Percentiles rank a stretch among this genome's conserved stretches.
Evolutionary conservation across 2,329 filamentous ascomycete species (phyloP).

Genomic region (Helminthosporium solani): DNA sequence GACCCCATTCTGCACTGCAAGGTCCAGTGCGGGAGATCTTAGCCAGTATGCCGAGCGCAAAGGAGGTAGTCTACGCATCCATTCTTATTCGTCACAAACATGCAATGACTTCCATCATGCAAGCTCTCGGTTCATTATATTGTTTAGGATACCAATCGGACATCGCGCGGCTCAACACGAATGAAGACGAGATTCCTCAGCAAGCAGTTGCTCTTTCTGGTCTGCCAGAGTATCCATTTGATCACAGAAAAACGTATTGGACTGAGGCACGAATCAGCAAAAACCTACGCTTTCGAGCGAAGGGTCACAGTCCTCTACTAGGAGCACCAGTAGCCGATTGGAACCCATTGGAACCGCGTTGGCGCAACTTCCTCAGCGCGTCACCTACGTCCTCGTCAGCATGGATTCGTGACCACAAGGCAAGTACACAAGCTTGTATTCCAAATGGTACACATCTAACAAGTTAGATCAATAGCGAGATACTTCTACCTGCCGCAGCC

Average conservation of each 20-base stretch:
- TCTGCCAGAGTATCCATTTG: constrained; percentile 27
- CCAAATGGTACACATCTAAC: too few species aligned
- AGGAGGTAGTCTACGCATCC: constrained; percentile 11
- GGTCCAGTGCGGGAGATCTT: constrained; percentile 19
- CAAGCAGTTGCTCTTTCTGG: constrained; percentile 7
- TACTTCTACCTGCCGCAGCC: constrained; percentile 28
- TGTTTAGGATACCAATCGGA: neutral
- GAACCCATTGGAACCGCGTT: constrained; percentile 6
- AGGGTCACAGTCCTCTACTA: constrained; percentile 12
- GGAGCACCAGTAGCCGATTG: constrained; percentile 21
- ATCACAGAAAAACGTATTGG: constrained; percentile 24
- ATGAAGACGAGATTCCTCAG: neutral
- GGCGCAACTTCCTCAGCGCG: constrained; percentile 3
- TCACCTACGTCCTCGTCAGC: too few species aligned
- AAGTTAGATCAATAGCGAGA: constrained; percentile 5
- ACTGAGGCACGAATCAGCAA: constrained; percentile 13
- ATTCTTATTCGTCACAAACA: constrained; percentile 11
- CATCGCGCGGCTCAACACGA: neutral
- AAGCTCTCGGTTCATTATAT: constrained; percentile 19
- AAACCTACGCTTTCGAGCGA: constrained; percentile 13
- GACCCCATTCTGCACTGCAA: constrained; percentile 34
- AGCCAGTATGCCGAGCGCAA: neutral
- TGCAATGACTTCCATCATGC: constrained; percentile 11
- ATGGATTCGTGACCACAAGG: too few species aligned
- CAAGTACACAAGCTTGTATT: too few species aligned